A percentile compares a stretch with the other conserved stretches of the same genome.
Conservation (phyloP, 2,329 filamentous ascomycete genomes). For the Hypoxylon sp. region DNA sequence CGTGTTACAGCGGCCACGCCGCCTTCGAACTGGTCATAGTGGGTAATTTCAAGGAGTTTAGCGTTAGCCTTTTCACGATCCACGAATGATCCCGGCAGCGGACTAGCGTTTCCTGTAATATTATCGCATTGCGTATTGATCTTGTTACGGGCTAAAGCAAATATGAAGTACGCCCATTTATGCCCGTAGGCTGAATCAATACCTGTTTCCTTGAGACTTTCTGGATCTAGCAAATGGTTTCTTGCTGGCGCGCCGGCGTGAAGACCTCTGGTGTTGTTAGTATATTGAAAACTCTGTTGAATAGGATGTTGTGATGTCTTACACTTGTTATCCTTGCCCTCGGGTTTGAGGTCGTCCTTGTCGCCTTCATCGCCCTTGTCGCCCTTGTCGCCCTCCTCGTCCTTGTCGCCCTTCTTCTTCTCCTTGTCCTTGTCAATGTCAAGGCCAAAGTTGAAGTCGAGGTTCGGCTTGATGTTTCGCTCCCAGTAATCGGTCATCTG, state of each 20-base stretch:
- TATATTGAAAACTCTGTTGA: conserved; percentile 5
- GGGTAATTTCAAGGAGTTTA: conserved; percentile 35
- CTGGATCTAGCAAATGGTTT: not conserved
- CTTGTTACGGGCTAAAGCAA: not conserved
- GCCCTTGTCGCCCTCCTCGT: no score
- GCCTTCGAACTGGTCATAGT: conserved; percentile 31
- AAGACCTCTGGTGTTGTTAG: conserved; percentile 14
- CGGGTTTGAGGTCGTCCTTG: not conserved
- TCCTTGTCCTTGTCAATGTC: not conserved
- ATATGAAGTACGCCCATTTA: conserved; percentile 20
- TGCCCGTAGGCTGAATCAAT: not conserved
- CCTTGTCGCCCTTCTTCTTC: not conserved
- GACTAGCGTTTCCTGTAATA: not conserved
- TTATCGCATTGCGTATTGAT: not conserved
- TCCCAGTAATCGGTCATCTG: no score
- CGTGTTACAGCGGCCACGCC: conserved; percentile 35
- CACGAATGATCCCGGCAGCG: conserved; percentile 25
- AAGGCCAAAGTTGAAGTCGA: not conserved
- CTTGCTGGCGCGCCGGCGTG: not conserved
- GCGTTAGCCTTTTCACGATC: conserved; percentile 45
- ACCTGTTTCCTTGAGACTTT: not conserved
- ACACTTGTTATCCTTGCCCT: not conserved
- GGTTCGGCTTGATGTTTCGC: no score
- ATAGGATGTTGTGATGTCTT: not conserved
- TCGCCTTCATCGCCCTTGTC: not conserved